A percentile compares a stretch with the other conserved stretches of the same genome.
phyloP scores from a whole-genome alignment of 2,329 filamentous ascomycete species.

The Apiospora aurea region DNA sequence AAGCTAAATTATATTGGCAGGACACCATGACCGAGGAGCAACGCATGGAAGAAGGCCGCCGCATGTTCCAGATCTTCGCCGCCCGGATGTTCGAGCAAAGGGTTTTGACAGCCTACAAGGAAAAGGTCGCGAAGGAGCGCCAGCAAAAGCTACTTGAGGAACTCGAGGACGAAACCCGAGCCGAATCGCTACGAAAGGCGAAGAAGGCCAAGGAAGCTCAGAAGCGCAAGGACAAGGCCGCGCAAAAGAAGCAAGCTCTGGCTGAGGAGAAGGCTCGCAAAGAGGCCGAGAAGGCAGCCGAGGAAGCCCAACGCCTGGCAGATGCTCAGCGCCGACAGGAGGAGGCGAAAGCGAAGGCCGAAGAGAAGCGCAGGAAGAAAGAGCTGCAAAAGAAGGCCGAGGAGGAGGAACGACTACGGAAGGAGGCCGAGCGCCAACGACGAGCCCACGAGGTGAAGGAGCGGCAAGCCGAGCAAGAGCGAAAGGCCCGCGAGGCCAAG shows the following conservation, averaged over 20 bases:
- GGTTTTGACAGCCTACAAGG: conserved; percentile 94
- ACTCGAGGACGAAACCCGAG: conserved; percentile 81
- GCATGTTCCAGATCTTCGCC: conserved; percentile 99
- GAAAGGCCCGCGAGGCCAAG: conserved; percentile 80
- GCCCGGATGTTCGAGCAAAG: conserved; percentile 99
- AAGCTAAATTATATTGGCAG: conserved; percentile 64
- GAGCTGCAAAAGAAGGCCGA: conserved; percentile 90
- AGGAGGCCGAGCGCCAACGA: conserved; percentile 84
- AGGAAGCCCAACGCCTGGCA: conserved; percentile 78
- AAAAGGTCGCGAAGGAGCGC: conserved; percentile 93
- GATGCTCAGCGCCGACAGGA: conserved; percentile 81
- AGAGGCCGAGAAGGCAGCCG: conserved; percentile 88
- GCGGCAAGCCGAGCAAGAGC: conserved; percentile 83
- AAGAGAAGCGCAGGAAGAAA: conserved; percentile 90
- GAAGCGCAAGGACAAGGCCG: conserved; percentile 93
- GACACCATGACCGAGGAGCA: conserved; percentile 97
- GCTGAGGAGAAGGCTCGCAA: conserved; percentile 90
- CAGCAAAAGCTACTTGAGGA: conserved; percentile 92
- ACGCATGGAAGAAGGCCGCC: conserved; percentile 96
- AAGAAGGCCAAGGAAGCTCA: conserved; percentile 95
- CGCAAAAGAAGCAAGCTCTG: conserved; percentile 83
- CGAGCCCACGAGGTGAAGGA: conserved; percentile 85
- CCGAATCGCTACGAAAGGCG: conserved; percentile 80
- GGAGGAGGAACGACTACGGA: conserved; percentile 85
- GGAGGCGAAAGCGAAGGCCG: conserved; percentile 80